phyloP scores from a whole-genome alignment of 139 green algal species.

The Raphidocelis subcapitata region DNA sequence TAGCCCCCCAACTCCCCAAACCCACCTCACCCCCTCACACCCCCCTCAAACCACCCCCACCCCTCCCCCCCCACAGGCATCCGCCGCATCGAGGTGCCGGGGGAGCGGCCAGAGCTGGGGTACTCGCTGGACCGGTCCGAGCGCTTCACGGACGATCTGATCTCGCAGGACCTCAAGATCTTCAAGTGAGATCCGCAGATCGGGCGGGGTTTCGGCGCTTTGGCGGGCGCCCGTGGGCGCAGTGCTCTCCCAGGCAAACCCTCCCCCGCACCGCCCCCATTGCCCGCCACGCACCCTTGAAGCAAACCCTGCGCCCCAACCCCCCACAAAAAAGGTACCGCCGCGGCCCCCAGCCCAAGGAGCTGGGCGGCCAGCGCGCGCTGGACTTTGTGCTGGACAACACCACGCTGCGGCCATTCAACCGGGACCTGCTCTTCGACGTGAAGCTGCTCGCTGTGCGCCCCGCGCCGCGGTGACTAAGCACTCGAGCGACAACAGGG shows the following conservation, averaged over 20 bases:
- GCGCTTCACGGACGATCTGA: constrained; percentile 54
- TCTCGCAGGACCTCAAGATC: constrained; percentile 43
- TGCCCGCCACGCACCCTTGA: no score
- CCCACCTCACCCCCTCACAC: no score
- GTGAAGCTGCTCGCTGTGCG: constrained; percentile 77
- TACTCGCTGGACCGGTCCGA: constrained; percentile 48
- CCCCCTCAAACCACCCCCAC: no score
- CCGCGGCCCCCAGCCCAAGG: constrained; percentile 50
- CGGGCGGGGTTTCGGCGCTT: no score
- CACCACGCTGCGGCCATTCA: constrained; percentile 56
- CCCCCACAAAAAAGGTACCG: constrained; percentile 21
- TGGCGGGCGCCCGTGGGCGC: no score
- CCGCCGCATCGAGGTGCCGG: constrained; percentile 59
- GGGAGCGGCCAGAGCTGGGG: constrained; percentile 46
- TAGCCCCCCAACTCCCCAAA: no score
- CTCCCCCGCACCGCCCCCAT: no score
- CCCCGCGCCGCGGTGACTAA: no score
- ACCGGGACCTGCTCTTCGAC: constrained; percentile 85
- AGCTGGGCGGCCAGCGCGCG: constrained; percentile 73
- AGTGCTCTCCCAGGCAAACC: no score
- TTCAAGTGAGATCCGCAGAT: constrained; percentile 40
- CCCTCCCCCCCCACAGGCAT: constrained; percentile 27
- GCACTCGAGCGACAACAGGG: no score
- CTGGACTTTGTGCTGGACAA: constrained; percentile 93
- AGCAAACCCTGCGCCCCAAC: no score